Percentiles rank a stretch among this genome's conserved stretches.
These are phyloP conservation scores for Austroboletus festivus DNA, from an alignment of 768 basidiomycete species.

Conservation along the genomic window DNA sequence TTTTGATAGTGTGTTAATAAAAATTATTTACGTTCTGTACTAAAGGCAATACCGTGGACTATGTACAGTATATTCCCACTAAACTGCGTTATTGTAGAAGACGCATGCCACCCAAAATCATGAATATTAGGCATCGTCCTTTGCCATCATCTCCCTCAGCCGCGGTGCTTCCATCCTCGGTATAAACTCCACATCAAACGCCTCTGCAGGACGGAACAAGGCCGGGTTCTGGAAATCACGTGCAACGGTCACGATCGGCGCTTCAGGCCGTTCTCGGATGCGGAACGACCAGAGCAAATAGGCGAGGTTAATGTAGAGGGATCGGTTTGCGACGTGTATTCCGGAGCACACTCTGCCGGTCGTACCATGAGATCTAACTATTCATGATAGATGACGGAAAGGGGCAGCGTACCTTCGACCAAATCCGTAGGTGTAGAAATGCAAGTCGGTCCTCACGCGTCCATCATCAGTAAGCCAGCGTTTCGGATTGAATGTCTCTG, in stretches of 20 bases:
- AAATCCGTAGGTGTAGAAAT: conserved; percentile 32
- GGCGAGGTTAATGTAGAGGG: background rate
- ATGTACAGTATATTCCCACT: too few species aligned
- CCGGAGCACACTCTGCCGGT: background rate
- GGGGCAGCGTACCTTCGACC: background rate
- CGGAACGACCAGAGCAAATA: background rate
- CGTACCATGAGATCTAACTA: too few species aligned
- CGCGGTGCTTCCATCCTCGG: background rate
- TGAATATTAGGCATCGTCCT: too few species aligned
- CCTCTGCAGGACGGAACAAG: background rate
- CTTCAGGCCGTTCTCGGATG: background rate
- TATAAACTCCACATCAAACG: background rate
- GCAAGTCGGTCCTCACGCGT: conserved; percentile 43
- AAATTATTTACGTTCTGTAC: too few species aligned
- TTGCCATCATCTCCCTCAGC: background rate
- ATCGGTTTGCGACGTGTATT: background rate
- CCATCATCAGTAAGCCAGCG: background rate
- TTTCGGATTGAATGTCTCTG: conserved; percentile 10
- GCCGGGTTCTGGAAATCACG: background rate
- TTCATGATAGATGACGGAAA: background rate
- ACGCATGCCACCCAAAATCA: too few species aligned
- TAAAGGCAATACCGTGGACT: too few species aligned
- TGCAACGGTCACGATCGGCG: background rate
- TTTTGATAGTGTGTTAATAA: too few species aligned
- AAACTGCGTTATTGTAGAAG: too few species aligned